Base-by-base conservation (phyloP, 768 basidiomycete species). In the Candolleomyces efflorescens region DNA sequence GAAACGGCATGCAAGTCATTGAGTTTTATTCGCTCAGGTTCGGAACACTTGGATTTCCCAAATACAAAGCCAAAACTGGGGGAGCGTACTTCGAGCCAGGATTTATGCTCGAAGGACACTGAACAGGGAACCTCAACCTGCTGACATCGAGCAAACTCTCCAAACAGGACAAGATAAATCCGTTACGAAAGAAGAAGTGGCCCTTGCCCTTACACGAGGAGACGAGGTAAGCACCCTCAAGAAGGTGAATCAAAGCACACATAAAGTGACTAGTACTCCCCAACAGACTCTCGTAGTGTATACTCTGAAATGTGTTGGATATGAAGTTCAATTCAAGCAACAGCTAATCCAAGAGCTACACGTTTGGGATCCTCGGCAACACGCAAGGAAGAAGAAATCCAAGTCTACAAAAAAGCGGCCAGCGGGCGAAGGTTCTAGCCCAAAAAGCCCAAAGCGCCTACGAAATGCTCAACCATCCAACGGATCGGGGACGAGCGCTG, bases 251-350 rank as follows among this genome's bases (percentile, higher is more conserved):
- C 15, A 17, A 17, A 12, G 41, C 7, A 43, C 32, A 32, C 32
- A 43, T 20, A 43, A 15, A 11, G 18, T 7, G 2, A 20, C 9
- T 43, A 17, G 17, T 9, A 17, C 38, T 43, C 18, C 41, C 18
- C 17, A 6, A 20, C 32, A 76, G 73, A 57, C 53, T 20, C 63
- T 78, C 23, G 64, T 64, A 0, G 71, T 74, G 0, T 75, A 72
- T 71, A 71, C 69, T 0, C 67, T 77, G 71, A 72, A 76, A 56
- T 78, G 77, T 51, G 65, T 76, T 17, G 74, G 68, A 2, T 78
- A 78, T 47, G 74, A 78, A 48, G 61, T 62, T 4, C 60, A 68
- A 0, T 75, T 78, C 49, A 76, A 77, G 56, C 56, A 58, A 11
- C 63, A 68, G 4, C 56, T 78, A 3, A 64, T 66, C 17, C 64